Percentiles rank a stretch among this genome's conserved stretches.
Conservation (phyloP, 2,329 filamentous ascomycete species). For the Penicillium sp. region DNA sequence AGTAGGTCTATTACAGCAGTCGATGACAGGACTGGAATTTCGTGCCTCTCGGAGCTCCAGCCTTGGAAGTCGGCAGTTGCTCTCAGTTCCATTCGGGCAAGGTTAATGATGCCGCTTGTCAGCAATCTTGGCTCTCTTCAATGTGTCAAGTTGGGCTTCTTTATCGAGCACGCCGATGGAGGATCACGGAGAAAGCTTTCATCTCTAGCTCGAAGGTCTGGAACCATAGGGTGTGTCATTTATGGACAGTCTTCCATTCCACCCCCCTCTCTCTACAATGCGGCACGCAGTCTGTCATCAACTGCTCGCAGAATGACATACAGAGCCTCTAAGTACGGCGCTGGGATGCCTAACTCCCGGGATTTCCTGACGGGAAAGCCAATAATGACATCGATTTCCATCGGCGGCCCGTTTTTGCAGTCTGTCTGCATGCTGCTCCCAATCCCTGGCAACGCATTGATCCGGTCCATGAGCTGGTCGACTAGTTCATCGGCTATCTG, state of each 20-base stretch:
- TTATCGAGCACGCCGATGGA: too few species aligned
- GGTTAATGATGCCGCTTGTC: too few species aligned
- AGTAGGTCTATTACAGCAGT: too few species aligned
- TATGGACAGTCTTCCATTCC: too few species aligned
- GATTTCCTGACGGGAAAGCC: slow-evolving; percentile 43
- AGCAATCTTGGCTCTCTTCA: background rate
- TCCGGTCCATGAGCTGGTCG: slow-evolving; percentile 40
- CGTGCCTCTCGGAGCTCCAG: too few species aligned
- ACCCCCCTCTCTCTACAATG: slow-evolving; percentile 6
- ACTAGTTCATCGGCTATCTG: slow-evolving; percentile 37
- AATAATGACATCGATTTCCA: slow-evolving; percentile 51
- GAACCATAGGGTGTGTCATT: too few species aligned
- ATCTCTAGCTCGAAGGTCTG: too few species aligned
- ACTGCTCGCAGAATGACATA: slow-evolving; percentile 34
- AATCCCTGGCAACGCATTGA: slow-evolving; percentile 41
- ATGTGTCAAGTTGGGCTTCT: too few species aligned
- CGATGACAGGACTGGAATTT: too few species aligned
- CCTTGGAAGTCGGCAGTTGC: too few species aligned
- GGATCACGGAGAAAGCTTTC: too few species aligned
- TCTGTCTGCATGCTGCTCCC: slow-evolving; percentile 50
- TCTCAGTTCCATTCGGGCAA: too few species aligned
- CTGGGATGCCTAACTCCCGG: slow-evolving; percentile 39
- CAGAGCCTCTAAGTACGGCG: slow-evolving; percentile 42
- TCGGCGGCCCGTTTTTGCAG: slow-evolving; percentile 38
- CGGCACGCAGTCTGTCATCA: slow-evolving; percentile 21